These are phyloP conservation scores for Xylaria sp. DNA, from an alignment of 2,329 filamentous ascomycete species.

Conservation along the genomic window DNA sequence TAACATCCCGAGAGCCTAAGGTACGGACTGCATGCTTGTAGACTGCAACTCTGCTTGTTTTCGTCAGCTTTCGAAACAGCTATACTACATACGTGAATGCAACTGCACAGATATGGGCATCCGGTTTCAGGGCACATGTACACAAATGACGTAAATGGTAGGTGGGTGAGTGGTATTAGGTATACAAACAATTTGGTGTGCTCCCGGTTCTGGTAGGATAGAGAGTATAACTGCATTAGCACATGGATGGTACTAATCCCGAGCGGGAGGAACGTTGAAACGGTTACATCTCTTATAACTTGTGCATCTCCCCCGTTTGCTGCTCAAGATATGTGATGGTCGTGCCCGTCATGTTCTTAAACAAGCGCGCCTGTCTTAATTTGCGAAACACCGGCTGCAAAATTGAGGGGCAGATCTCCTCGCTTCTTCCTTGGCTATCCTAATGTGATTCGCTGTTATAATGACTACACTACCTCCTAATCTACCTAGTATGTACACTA, in stretches of 20 bases:
- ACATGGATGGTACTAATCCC: background rate
- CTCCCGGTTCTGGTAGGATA: background rate
- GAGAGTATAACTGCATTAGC: background rate
- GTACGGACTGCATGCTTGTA: background rate
- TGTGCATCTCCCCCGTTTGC: background rate
- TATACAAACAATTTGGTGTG: background rate
- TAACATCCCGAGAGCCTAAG: background rate
- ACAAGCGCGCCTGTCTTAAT: background rate
- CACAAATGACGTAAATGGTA: conserved; percentile 12
- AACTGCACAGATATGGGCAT: conserved; percentile 7
- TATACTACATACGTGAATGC: conserved; percentile 3
- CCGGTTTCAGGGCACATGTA: background rate
- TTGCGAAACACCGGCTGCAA: background rate
- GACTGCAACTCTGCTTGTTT: conserved; percentile 12
- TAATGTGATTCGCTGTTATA: background rate
- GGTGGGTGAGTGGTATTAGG: background rate
- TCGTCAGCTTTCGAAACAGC: background rate
- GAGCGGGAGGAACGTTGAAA: background rate
- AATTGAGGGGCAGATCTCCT: background rate
- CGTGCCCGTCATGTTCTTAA: background rate
- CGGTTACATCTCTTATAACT: background rate
- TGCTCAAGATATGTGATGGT: background rate
- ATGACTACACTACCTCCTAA: background rate
- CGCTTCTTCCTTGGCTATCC: background rate
- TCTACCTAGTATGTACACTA: background rate